A percentile compares a stretch with the other conserved stretches of the same genome.
Conservation (phyloP, 257 asterid genomes). For the Solanum virginianum region DNA sequence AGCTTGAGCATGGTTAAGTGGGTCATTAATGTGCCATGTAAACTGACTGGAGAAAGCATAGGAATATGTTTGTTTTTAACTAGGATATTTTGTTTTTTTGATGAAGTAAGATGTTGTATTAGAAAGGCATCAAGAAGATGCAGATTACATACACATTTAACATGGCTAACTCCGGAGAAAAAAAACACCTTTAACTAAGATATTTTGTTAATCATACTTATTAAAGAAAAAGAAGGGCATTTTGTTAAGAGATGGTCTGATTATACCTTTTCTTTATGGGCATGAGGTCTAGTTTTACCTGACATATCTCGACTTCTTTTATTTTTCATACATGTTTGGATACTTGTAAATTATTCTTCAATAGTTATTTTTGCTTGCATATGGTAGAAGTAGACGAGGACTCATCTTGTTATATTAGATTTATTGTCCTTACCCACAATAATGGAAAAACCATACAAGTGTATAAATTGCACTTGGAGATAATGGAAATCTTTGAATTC, state of each 20-base stretch:
- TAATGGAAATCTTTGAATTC: background rate
- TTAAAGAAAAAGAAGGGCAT: background rate
- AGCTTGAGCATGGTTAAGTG: background rate
- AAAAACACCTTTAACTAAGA: background rate
- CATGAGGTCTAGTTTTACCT: background rate
- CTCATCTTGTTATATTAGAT: background rate
- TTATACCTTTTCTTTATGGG: background rate
- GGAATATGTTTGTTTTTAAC: background rate
- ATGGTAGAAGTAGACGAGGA: background rate
- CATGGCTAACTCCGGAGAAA: too few species aligned
- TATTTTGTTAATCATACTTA: background rate
- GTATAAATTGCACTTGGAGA: background rate
- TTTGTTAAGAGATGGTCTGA: background rate
- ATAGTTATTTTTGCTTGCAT: background rate
- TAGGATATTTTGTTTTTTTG: background rate
- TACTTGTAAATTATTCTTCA: background rate
- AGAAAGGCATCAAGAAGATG: too few species aligned
- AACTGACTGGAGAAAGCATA: background rate
- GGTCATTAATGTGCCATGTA: background rate
- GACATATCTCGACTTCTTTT: background rate
- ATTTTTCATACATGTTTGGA: background rate
- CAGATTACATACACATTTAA: too few species aligned
- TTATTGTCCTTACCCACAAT: background rate
- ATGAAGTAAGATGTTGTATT: too few species aligned
- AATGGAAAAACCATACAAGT: background rate